A percentile compares a stretch with the other conserved stretches of the same genome.
Evolutionary conservation across 768 basidiomycete genomes (phyloP).

Genomic region (Tylopilus sp.): DNA sequence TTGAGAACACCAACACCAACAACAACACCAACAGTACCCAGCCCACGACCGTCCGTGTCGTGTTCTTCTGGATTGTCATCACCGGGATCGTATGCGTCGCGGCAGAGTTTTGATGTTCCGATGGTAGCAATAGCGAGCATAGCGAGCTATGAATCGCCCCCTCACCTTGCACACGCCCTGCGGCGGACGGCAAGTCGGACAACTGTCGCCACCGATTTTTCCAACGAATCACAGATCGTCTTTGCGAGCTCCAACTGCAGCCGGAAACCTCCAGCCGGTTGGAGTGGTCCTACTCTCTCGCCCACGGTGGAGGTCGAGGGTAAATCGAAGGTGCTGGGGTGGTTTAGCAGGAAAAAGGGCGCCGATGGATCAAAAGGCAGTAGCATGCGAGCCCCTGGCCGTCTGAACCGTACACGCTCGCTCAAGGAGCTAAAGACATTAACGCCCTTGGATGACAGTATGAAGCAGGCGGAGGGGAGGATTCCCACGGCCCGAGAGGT

Average conservation of each 20-base stretch:
- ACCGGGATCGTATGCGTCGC: neutral
- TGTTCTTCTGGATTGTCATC: neutral
- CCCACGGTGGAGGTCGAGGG: neutral
- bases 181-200: neutral
- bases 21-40: neutral
- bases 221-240: neutral
- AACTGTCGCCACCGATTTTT: neutral
- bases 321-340: neutral
- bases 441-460: neutral
- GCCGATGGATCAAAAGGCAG: neutral
- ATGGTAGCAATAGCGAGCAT: neutral
- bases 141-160: no score
- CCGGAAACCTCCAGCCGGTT: slow-evolving; percentile 25
- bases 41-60: neutral
- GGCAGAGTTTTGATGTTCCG: neutral
- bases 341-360: slow-evolving; percentile 1
- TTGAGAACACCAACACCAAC: no score
- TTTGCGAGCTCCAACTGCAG: neutral
- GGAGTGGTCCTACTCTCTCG: slow-evolving; percentile 16
- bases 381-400: neutral
- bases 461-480: neutral
- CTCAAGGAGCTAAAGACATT: neutral
- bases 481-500: neutral
- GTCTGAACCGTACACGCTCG: neutral
- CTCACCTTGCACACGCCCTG: neutral